A percentile compares a stretch with the other conserved stretches of the same genome.
phyloP scores from a whole-genome alignment of 2,329 filamentous ascomycete species.

The Diaporthe vaccinii region DNA sequence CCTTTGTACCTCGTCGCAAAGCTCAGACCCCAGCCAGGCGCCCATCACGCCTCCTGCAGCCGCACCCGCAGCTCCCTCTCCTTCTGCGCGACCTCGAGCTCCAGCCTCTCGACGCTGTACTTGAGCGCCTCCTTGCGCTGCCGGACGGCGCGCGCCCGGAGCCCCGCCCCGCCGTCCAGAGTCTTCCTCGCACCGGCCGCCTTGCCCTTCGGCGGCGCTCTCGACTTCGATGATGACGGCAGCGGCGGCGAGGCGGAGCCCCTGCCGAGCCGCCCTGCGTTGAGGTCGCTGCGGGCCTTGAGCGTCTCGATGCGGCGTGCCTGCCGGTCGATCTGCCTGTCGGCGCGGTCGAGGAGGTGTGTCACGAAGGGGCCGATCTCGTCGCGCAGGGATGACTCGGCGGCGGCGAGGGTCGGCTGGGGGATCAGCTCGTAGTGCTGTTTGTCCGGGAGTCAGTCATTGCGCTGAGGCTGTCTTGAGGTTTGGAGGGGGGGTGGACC shows the following conservation, averaged over 20 bases:
- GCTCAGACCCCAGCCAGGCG: background rate
- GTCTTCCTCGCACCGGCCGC: constrained; percentile 45
- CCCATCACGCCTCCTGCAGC: constrained; percentile 53
- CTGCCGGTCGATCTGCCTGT: constrained; percentile 85
- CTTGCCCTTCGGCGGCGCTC: constrained; percentile 37
- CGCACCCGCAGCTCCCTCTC: constrained; percentile 70
- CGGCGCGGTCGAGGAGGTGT: constrained; percentile 83
- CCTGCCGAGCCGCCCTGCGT: constrained; percentile 75
- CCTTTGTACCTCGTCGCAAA: background rate
- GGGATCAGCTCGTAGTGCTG: constrained; percentile 95
- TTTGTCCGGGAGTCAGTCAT: background rate
- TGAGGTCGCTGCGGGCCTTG: constrained; percentile 85
- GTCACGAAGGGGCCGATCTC: constrained; percentile 91
- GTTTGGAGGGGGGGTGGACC: background rate
- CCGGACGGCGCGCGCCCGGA: constrained; percentile 71
- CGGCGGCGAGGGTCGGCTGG: constrained; percentile 83
- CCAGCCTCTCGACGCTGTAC: constrained; percentile 88
- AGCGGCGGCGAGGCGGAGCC: constrained; percentile 33
- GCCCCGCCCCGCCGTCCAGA: constrained; percentile 67
- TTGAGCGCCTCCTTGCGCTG: constrained; percentile 88
- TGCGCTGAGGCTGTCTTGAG: background rate
- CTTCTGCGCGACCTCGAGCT: constrained; percentile 86
- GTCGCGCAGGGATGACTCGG: constrained; percentile 86
- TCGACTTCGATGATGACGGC: background rate
- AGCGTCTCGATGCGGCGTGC: constrained; percentile 86